Percentiles rank a stretch among this genome's conserved stretches.
Conservation (phyloP, 108 stramenopile species). For the Skeletonema menzelii region DNA sequence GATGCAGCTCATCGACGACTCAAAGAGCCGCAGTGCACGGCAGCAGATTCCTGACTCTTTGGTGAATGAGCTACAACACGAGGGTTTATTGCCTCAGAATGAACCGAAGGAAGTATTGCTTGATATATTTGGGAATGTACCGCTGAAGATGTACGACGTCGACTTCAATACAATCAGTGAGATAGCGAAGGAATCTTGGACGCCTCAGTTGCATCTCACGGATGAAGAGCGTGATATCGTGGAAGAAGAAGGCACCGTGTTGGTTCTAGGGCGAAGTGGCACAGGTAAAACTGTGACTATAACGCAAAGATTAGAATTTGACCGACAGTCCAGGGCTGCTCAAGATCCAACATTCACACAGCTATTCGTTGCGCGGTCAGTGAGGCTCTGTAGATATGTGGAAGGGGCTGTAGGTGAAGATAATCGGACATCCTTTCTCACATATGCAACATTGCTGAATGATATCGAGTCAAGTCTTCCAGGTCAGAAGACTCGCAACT, state of each 20-base stretch:
- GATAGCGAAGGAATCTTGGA: slow-evolving; percentile 28
- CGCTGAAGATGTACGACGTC: slow-evolving; percentile 53
- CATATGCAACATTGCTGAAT: neutral
- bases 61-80: slow-evolving; percentile 1
- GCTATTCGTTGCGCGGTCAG: slow-evolving; percentile 54
- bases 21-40: slow-evolving; percentile 41
- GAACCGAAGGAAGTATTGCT: slow-evolving; percentile 16
- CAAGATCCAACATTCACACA: slow-evolving; percentile 28
- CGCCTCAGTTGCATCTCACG: slow-evolving; percentile 50
- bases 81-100: neutral
- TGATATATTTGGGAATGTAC: slow-evolving; percentile 48
- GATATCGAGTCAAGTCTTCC: neutral
- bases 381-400: slow-evolving; percentile 46
- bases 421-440: neutral
- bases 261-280: slow-evolving; percentile 54
- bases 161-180: slow-evolving; percentile 25
- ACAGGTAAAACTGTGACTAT: slow-evolving; percentile 65
- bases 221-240: slow-evolving; percentile 51
- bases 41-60: slow-evolving; percentile 10
- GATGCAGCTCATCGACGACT: slow-evolving; percentile 56
- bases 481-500: neutral
- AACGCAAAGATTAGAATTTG: slow-evolving; percentile 53
- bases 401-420: slow-evolving; percentile 16
- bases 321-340: slow-evolving; percentile 20
- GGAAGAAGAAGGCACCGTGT: slow-evolving; percentile 49